A percentile compares a stretch with the other conserved stretches of the same genome.
phyloP scores from a whole-genome alignment of 371 early-diverging fungal species.

The Mortierella sp. region DNA sequence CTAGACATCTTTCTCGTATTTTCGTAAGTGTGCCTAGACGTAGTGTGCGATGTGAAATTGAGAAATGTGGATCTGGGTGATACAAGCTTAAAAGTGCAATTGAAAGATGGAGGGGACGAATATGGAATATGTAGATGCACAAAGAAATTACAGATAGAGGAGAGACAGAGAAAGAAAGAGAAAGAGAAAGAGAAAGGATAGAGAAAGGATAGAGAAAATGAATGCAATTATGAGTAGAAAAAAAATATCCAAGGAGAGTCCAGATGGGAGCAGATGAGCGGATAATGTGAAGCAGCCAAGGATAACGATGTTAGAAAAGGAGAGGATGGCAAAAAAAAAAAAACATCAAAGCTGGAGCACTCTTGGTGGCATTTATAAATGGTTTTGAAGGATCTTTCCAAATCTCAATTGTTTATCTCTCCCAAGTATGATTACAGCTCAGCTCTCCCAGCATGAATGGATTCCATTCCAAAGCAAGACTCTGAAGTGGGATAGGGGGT shows the following conservation, averaged over 20 bases:
- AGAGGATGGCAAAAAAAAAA: constrained; percentile 1
- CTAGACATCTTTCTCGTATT: constrained; percentile 24
- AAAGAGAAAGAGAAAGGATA: background rate
- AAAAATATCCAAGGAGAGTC: constrained; percentile 22
- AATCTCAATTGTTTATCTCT: background rate
- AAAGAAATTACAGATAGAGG: background rate
- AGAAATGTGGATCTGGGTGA: background rate
- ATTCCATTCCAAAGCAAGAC: constrained; percentile 23
- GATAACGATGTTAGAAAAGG: background rate
- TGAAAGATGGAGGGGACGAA: background rate
- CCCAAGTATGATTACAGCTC: background rate
- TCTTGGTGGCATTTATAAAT: background rate
- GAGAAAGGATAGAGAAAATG: background rate
- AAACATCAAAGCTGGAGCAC: constrained; percentile 1
- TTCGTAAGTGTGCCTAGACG: no score
- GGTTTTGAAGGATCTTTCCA: no score
- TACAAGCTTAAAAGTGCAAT: background rate
- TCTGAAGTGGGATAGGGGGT: constrained; percentile 8
- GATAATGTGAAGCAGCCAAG: background rate
- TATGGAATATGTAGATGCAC: background rate
- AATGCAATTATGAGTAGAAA: background rate
- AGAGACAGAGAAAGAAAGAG: background rate
- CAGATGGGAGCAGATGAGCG: constrained; percentile 1
- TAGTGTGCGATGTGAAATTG: background rate
- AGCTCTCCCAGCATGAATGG: constrained; percentile 14